phyloP scores from a whole-genome alignment of 345 rosid genomes.

The Hibiscus syriacus region DNA sequence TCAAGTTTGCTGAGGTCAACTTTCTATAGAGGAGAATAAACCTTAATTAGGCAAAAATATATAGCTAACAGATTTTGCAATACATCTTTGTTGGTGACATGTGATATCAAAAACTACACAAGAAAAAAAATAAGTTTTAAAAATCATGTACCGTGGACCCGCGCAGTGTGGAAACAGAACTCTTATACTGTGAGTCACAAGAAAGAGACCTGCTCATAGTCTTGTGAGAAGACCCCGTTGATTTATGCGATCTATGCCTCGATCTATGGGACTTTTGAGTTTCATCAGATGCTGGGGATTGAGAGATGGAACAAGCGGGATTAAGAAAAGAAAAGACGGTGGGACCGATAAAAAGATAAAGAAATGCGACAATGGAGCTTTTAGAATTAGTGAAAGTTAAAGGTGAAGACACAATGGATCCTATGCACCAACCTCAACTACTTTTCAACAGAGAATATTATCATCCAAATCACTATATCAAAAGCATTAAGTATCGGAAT shows the following conservation, averaged over 20 bases:
- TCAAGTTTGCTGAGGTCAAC: slow-evolving; percentile 90
- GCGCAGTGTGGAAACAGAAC: slow-evolving; percentile 47
- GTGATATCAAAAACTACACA: neutral
- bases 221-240: slow-evolving; percentile 70
- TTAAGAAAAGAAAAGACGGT: slow-evolving; percentile 17
- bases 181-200: slow-evolving; percentile 80
- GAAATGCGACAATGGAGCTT: slow-evolving; percentile 28
- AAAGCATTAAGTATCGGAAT: neutral
- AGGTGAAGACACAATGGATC: slow-evolving; percentile 47
- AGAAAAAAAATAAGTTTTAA: neutral
- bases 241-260: slow-evolving; percentile 60
- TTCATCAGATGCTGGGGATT: slow-evolving; percentile 63
- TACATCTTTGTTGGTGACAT: neutral
- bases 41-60: neutral
- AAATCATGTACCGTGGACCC: slow-evolving; percentile 41
- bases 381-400: slow-evolving; percentile 47
- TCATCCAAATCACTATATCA: slow-evolving; percentile 4
- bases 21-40: slow-evolving; percentile 35
- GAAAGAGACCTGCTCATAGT: slow-evolving; percentile 64
- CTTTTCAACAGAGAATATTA: slow-evolving; percentile 14
- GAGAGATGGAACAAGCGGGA: slow-evolving; percentile 24
- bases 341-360: slow-evolving; percentile 42
- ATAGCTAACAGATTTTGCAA: neutral
- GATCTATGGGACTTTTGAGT: slow-evolving; percentile 79
- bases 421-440: slow-evolving; percentile 46